phyloP scores from a whole-genome alignment of 331 rosid genomes.

The Acacia concinna region DNA sequence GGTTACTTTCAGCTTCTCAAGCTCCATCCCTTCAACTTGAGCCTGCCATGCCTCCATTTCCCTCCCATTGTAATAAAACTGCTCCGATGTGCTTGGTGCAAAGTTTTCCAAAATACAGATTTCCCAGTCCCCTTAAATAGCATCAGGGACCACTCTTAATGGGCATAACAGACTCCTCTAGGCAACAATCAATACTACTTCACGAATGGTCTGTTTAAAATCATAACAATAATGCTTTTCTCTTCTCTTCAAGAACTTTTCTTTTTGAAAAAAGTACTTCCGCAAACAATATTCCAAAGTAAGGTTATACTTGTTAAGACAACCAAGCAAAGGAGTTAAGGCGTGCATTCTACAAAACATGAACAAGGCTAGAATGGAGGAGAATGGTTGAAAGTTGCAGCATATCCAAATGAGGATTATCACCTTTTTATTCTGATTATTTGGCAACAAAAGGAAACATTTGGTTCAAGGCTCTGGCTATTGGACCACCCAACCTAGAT shows the following conservation, averaged over 20 bases:
- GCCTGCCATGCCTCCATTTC: not conserved
- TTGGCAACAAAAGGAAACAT: not conserved
- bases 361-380: not conserved
- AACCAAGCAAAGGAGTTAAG: not conserved
- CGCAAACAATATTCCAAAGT: not conserved
- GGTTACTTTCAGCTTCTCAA: not conserved
- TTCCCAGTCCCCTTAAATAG: not conserved
- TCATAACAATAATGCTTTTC: not conserved
- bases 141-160: not conserved
- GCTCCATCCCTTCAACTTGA: not conserved
- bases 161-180: not conserved
- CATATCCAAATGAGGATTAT: slow-evolving; percentile 4
- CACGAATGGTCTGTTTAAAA: not conserved
- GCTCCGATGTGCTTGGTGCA: not conserved
- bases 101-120: not conserved
- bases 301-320: not conserved
- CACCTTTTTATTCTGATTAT: not conserved
- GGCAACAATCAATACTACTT: not conserved
- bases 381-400: not conserved
- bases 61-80: not conserved
- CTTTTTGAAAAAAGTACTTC: not conserved
- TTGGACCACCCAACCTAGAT: slow-evolving; percentile 18
- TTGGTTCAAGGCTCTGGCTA: not conserved
- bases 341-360: not conserved
- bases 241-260: not conserved